Evolutionary conservation across 2,329 filamentous ascomycete genomes (phyloP).

Genomic region (Phaeosphaeriaceae sp.): DNA sequence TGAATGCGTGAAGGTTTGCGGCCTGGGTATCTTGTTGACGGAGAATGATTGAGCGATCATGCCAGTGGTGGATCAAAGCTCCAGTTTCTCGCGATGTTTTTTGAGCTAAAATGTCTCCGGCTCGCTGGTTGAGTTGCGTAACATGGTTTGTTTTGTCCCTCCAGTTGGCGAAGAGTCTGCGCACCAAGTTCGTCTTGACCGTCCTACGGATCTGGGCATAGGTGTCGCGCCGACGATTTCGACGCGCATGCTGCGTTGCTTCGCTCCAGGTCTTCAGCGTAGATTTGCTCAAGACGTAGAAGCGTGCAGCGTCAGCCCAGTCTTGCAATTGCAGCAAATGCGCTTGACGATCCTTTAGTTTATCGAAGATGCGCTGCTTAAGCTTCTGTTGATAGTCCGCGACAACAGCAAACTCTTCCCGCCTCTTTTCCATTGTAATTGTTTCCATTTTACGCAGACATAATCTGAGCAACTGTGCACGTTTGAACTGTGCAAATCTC

Average conservation of each 20-base stretch:
- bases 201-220: slow-evolving; percentile 62
- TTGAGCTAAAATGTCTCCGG: slow-evolving; percentile 33
- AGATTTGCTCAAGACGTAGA: slow-evolving; percentile 61
- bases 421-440: slow-evolving; percentile 29
- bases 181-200: slow-evolving; percentile 62
- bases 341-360: slow-evolving; percentile 45
- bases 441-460: slow-evolving; percentile 38
- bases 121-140: slow-evolving; percentile 37
- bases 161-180: slow-evolving; percentile 48
- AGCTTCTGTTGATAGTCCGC: slow-evolving; percentile 52
- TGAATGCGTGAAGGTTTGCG: slow-evolving; percentile 27
- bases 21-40: slow-evolving; percentile 30
- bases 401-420: slow-evolving; percentile 46
- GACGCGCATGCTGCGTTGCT: slow-evolving; percentile 58
- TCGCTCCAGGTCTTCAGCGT: slow-evolving; percentile 60
- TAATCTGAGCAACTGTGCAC: slow-evolving; percentile 31
- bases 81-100: slow-evolving; percentile 32
- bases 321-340: slow-evolving; percentile 57
- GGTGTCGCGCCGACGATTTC: slow-evolving; percentile 61
- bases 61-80: slow-evolving; percentile 53
- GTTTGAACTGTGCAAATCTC: slow-evolving; percentile 40
- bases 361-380: slow-evolving; percentile 46
- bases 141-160: slow-evolving; percentile 32
- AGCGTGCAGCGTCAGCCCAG: slow-evolving; percentile 63
- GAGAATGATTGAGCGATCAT: slow-evolving; percentile 43